These are phyloP conservation scores for Solanum peruvianum DNA, from an alignment of 257 asterid species.

Conservation along the genomic window DNA sequence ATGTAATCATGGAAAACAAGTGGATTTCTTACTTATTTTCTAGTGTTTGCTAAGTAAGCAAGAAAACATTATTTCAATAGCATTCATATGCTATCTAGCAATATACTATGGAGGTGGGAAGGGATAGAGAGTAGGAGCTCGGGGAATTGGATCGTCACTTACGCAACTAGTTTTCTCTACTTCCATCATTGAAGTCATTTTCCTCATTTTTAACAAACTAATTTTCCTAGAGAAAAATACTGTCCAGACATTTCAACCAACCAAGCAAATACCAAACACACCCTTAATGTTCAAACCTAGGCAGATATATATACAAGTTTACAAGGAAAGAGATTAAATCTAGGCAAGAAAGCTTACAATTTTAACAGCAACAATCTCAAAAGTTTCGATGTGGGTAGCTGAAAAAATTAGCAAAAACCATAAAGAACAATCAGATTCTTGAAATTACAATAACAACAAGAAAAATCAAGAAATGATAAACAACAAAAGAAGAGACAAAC, in stretches of 20 bases:
- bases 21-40: not conserved
- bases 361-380: constrained; percentile 88
- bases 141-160: not conserved
- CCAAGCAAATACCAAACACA: not conserved
- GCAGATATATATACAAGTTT: not conserved
- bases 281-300: not conserved
- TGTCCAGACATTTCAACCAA: not conserved
- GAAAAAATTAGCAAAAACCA: constrained; percentile 9
- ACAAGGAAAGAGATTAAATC: not conserved
- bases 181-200: not conserved
- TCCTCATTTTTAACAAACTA: not conserved
- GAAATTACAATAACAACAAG: not conserved
- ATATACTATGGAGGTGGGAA: not conserved
- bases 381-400: constrained; percentile 87
- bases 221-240: not conserved
- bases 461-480: not conserved
- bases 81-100: not conserved
- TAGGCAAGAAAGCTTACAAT: constrained; percentile 45
- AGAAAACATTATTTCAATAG: not conserved
- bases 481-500: constrained; percentile 17
- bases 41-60: not conserved
- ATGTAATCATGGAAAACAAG: not conserved
- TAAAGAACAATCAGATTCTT: not conserved
- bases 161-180: not conserved
- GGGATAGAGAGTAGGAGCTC: not conserved